Evolutionary conservation across 2,329 filamentous ascomycete genomes (phyloP), one percentile per base, ranked within the genome.

Genomic region (Ophiosphaerella herpotricha): DNA sequence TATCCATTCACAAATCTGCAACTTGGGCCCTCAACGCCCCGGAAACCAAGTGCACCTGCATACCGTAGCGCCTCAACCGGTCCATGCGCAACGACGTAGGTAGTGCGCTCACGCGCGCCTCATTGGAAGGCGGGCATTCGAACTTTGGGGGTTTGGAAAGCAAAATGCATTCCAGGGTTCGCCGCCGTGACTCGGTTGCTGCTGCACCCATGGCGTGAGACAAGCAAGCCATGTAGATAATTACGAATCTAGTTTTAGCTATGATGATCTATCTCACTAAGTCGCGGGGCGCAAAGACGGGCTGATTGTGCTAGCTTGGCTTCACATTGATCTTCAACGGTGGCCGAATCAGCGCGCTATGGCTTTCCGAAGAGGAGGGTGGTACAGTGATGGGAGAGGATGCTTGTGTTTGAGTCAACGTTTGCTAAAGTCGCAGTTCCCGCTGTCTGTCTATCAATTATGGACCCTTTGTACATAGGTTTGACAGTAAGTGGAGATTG

Each of bases 181-280:
- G 7, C 26, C 9, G 9, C 26, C 7, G 26, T 29, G 26, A 29
- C 26, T 29, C 3, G 9, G 26, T 29, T 29, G 26, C 9, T 29
- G 26, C 9, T 46, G 35, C 34, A 33, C 26, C 39, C 16, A 46
- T 44, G 36, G 35, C 35, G 43, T 34, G 43, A 39, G 35, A 11
- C 26, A 7, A 35, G 23, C 34, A 21, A 21, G 37, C 43, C 36
- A 39, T 46, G 44, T 46, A 37, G 37, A 46, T 40, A 40, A 40
- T 46, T 40, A 37, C 44, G 7, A 9, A 40, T 24, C 13, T 12
- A 34, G 44, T 35, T 8, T 12, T 13, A 9, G n/a, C 2, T 11
- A 12, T 46, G 44, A 46, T 16, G 44, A 46, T 46, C 44, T 37
- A 46, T 40, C 35, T 32, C 37, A 31, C 44, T 46, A 46, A 40